Evolutionary conservation across 345 rosid genomes (phyloP).

Genomic region (Fremontodendron californicum): DNA sequence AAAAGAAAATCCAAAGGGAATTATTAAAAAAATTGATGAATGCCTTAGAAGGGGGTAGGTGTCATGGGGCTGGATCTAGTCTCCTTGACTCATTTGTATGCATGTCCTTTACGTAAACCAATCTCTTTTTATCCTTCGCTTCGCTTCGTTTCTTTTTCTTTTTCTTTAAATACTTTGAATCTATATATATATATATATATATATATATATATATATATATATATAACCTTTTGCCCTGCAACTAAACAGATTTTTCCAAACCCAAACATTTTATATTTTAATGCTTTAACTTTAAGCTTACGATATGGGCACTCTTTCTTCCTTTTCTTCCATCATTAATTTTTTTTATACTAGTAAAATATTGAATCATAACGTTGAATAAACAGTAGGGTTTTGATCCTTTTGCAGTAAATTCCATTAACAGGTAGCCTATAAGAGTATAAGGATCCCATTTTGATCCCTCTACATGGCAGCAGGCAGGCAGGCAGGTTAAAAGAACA

Average conservation of each 20-base stretch:
- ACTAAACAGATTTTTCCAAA: no score
- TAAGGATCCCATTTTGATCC: neutral
- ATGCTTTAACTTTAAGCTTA: no score
- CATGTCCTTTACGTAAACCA: conserved; percentile 24
- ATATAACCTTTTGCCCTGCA: conserved; percentile 8
- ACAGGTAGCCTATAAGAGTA: neutral
- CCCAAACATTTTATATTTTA: no score
- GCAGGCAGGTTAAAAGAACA: neutral
- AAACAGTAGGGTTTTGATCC: no score
- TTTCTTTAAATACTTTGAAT: conserved; percentile 30
- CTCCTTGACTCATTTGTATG: conserved; percentile 18
- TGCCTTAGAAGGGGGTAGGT: conserved; percentile 53
- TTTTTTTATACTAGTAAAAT: no score
- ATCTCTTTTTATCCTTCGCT: conserved; percentile 11
- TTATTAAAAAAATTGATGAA: conserved; percentile 20
- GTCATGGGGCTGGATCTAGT: conserved; percentile 26
- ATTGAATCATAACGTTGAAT: no score
- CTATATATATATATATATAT: no score
- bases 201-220: no score
- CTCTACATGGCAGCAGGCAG: neutral
- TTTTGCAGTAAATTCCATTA: neutral
- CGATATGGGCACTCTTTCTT: no score
- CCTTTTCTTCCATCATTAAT: no score
- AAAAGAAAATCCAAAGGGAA: conserved; percentile 14
- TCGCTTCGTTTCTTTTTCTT: conserved; percentile 1